phyloP scores from a whole-genome alignment of 164 flowering plant genomes.

The Litsea cubeba region DNA sequence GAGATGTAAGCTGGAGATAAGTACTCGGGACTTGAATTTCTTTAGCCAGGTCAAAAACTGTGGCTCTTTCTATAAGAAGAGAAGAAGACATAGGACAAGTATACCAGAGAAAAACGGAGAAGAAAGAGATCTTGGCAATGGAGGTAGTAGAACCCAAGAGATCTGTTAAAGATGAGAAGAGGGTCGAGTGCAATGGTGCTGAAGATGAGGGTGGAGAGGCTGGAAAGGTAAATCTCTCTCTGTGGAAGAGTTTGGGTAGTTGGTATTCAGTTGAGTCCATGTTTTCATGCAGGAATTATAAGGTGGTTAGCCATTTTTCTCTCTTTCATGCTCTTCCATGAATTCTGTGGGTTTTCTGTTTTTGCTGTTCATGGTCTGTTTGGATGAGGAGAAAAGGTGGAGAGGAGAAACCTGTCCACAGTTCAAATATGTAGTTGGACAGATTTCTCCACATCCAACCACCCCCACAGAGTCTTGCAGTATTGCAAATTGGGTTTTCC shows the following conservation, averaged over 20 bases:
- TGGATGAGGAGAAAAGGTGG: too few species aligned
- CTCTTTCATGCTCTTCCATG: background rate
- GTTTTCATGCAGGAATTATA: background rate
- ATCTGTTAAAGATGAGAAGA: slow-evolving; percentile 23
- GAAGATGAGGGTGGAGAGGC: slow-evolving; percentile 2
- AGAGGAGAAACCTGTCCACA: too few species aligned
- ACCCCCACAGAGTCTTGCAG: background rate
- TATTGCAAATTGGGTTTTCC: background rate
- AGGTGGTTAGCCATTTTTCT: background rate
- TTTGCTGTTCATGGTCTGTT: background rate
- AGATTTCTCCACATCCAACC: too few species aligned
- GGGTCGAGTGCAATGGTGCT: slow-evolving; percentile 6
- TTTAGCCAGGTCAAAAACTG: background rate
- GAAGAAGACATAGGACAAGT: background rate
- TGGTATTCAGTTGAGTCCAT: background rate
- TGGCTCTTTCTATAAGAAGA: background rate
- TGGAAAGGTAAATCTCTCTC: slow-evolving; percentile 1
- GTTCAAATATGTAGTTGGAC: too few species aligned
- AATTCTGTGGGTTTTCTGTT: background rate
- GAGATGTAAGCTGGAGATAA: background rate
- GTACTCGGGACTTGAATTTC: background rate
- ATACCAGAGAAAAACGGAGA: background rate
- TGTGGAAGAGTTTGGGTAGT: background rate
- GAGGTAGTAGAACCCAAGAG: slow-evolving; percentile 14
- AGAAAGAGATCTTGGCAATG: slow-evolving; percentile 10